Evolutionary conservation across 331 rosid genomes (phyloP).

Genomic region (Acacia pycnantha): DNA sequence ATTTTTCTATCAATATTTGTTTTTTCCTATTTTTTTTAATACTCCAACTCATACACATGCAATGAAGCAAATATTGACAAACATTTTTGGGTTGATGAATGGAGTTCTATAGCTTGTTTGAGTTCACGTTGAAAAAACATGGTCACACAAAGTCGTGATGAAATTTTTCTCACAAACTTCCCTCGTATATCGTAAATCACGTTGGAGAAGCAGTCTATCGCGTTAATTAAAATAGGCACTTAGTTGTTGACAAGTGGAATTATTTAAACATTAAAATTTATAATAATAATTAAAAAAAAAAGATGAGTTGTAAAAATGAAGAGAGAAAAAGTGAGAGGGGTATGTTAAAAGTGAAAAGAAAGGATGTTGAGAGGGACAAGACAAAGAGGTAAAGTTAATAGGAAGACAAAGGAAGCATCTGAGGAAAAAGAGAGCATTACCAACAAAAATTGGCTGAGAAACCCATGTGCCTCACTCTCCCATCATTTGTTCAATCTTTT

Average conservation of each 20-base stretch:
- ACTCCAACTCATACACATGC: neutral
- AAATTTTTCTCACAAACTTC: no score
- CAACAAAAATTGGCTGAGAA: neutral
- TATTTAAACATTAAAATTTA: neutral
- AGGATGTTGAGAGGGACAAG: neutral
- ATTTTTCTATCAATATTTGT: neutral
- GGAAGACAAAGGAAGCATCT: neutral
- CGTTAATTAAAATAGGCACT: no score
- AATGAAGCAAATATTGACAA: neutral
- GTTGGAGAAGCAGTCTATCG: no score
- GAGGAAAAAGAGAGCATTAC: neutral
- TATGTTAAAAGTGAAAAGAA: neutral
- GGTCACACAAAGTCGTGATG: no score
- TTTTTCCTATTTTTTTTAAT: neutral
- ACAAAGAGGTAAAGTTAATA: neutral
- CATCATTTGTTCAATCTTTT: neutral
- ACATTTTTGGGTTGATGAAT: neutral
- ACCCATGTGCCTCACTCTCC: conserved; percentile 24
- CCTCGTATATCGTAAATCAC: no score
- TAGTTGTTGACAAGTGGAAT: neutral
- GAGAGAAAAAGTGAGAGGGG: neutral
- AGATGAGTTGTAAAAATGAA: neutral
- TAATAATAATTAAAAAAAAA: no score
- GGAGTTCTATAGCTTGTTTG: neutral
- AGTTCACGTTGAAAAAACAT: no score